phyloP scores from a whole-genome alignment of 345 rosid genomes.

The Acer negundo region DNA sequence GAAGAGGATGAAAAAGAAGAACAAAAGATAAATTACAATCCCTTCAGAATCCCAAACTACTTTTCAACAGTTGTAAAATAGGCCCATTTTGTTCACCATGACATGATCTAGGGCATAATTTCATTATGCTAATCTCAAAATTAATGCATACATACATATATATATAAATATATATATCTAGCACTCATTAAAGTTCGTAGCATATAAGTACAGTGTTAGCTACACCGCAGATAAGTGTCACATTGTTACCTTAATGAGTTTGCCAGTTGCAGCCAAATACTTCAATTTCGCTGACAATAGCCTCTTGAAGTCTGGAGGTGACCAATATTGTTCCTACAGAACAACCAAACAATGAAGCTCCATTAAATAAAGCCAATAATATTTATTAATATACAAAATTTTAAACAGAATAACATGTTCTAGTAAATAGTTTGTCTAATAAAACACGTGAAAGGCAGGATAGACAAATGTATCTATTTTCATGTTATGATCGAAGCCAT shows the following conservation, averaged over 20 bases:
- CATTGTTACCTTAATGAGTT: conserved; percentile 73
- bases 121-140: not conserved
- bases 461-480: not conserved
- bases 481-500: not conserved
- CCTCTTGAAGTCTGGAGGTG: conserved; percentile 89
- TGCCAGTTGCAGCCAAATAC: conserved; percentile 70
- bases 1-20: not conserved
- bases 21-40: not conserved
- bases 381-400: not conserved
- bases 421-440: not conserved
- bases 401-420: not conserved
- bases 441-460: not conserved
- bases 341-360: conserved; percentile 7
- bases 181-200: not conserved
- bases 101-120: not conserved
- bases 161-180: not conserved
- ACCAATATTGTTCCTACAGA: conserved; percentile 89
- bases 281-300: conserved; percentile 80
- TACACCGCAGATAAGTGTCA: conserved; percentile 11
- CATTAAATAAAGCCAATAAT: conserved; percentile 3
- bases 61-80: not conserved
- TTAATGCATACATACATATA: not conserved
- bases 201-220: not conserved
- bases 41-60: not conserved
- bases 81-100: not conserved